A percentile compares a stretch with the other conserved stretches of the same genome.
Conservation (phyloP, 1,284 basidiomycete species). For the Paramarasmius palmivorus region DNA sequence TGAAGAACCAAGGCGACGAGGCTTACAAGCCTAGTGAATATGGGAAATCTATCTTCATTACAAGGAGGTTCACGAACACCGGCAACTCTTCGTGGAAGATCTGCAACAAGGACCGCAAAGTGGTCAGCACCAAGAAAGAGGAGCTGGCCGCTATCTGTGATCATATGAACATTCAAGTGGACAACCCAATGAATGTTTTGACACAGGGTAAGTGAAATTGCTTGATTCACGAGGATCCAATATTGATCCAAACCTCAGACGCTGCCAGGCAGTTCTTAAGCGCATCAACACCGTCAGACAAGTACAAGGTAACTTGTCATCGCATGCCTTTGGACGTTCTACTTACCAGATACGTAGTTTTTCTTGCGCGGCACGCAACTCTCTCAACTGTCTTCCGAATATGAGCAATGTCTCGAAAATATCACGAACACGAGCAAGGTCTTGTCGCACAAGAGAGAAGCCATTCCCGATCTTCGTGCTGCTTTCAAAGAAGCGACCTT, state of each 20-base stretch:
- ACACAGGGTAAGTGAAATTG: constrained; percentile 68
- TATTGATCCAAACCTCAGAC: constrained; percentile 26
- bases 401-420: constrained; percentile 75
- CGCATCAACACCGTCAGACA: constrained; percentile 80
- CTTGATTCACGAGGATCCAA: constrained; percentile 2
- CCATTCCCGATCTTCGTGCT: constrained; percentile 72
- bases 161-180: constrained; percentile 95
- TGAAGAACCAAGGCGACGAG: constrained; percentile 90
- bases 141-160: constrained; percentile 88
- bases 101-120: constrained; percentile 65
- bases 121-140: constrained; percentile 80
- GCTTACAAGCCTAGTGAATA: constrained; percentile 86
- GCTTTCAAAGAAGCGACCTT: constrained; percentile 59
- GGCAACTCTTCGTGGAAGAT: constrained; percentile 86
- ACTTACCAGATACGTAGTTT: constrained; percentile 55
- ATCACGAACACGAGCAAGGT: constrained; percentile 66
- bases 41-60: constrained; percentile 83
- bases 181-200: constrained; percentile 94
- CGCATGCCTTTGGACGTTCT: neutral
- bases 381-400: constrained; percentile 85
- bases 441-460: constrained; percentile 67
- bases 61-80: constrained; percentile 78
- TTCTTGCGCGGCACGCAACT: constrained; percentile 95
- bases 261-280: constrained; percentile 84
- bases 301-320: constrained; percentile 73